Evolutionary conservation across 805 yeast genomes (phyloP), one percentile per base, ranked within the genome.

Genomic region (Gaillardinia entomophila): DNA sequence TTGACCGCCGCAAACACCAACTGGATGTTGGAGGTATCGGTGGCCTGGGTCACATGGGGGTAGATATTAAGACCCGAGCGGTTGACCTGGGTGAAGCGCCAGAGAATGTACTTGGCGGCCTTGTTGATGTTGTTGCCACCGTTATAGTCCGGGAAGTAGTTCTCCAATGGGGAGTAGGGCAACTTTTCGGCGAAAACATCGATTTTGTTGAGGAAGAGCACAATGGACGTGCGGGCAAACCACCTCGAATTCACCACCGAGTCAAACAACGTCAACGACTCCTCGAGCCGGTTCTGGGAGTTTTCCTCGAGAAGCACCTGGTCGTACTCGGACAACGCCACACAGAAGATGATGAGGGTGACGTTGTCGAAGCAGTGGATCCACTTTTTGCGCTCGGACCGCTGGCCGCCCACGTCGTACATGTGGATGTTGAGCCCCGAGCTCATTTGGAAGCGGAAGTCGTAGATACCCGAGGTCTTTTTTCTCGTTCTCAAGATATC

Each of bases 321-420:
- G 55, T 89, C 96, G 52, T 89, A 89, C 53, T 89, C 97, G 2
- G 90, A 79, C 33, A 89, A 60, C 0, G 97, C 88, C 15, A 88
- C 96, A 57, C 96, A 88, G 53, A 88, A 89, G 38, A 89, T 85
- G 31, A 89, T 82, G 29, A 84, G 68, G 0, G 96, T 83, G 22
- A 89, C 96, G 46, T 88, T 87, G 56, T 88, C 96, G 49, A 92
- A 92, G 52, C 96, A 86, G 59, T 92, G 94, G 40, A 92, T 88
- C 98, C 98, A 92, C 58, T 92, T 90, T 51, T 84, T 85, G 33
- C 98, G 78, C 63, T 92, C 98, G 3, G 94, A 79, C 48, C 98
- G 70, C 59, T 92, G 98, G 2, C 97, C 97, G 41, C 97, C 97
- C 30, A 89, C 96, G 56, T 89, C 97, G 50, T 50, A 66, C 72